Evolutionary conservation across 305 asterid genomes (phyloP).

Genomic region (Petunia hybrid): DNA sequence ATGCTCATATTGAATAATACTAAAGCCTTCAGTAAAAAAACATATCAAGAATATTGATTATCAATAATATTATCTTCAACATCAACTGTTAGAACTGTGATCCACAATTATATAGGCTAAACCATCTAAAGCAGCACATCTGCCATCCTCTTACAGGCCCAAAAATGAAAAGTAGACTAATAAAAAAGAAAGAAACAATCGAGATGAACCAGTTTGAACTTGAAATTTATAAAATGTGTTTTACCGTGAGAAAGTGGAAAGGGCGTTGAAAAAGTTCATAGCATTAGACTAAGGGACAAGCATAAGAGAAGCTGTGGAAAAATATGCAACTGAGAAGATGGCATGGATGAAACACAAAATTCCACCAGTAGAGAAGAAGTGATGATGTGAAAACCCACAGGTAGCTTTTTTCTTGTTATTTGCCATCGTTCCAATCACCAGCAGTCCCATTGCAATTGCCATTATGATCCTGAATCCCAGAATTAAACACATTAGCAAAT

Average conservation of each 20-base stretch:
- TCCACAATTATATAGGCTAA: not conserved
- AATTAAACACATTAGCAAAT: not conserved
- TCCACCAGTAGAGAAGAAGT: slow-evolving; percentile 83
- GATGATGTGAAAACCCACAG: slow-evolving; percentile 84
- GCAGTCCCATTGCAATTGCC: slow-evolving; percentile 68
- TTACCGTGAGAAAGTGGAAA: not conserved
- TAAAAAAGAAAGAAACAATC: not conserved
- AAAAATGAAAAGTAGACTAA: not conserved
- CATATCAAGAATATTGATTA: not conserved
- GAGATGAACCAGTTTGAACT: no score
- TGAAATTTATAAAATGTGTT: not conserved
- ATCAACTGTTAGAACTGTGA: not conserved
- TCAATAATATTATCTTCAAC: slow-evolving; percentile 3
- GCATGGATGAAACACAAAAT: slow-evolving; percentile 78
- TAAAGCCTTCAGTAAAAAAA: not conserved
- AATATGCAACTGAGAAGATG: slow-evolving; percentile 74
- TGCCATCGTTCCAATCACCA: slow-evolving; percentile 80
- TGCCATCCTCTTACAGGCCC: not conserved
- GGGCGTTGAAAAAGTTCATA: not conserved
- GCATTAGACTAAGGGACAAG: slow-evolving; percentile 4
- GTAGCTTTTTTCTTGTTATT: slow-evolving; percentile 78
- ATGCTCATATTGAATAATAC: not conserved
- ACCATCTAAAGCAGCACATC: not conserved
- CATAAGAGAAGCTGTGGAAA: slow-evolving; percentile 61
- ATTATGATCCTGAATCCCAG: slow-evolving; percentile 63